These are phyloP conservation scores for Cordyceps javanica DNA, from an alignment of 2,329 filamentous ascomycete species.

Conservation along the genomic window DNA sequence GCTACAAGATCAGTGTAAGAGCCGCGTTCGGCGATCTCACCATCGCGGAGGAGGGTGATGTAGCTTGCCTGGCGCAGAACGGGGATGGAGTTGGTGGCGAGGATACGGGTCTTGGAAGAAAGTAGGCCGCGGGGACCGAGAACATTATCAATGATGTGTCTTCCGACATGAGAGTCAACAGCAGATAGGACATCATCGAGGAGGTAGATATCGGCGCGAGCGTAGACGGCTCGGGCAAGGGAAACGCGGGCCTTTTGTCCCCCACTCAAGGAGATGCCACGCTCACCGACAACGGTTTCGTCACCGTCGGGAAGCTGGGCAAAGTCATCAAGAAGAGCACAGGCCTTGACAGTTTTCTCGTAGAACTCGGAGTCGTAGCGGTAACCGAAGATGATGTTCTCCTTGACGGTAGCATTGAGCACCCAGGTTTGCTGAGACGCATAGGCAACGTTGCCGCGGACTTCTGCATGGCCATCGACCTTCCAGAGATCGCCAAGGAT, in stretches of 20 bases:
- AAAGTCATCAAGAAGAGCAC: conserved; percentile 87
- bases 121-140: conserved; percentile 80
- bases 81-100: conserved; percentile 92
- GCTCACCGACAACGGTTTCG: conserved; percentile 92
- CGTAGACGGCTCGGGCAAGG: conserved; percentile 89
- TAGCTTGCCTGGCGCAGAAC: conserved; percentile 86
- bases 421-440: conserved; percentile 93
- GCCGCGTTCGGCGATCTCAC: conserved; percentile 77
- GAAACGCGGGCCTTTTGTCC: conserved; percentile 94
- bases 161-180: conserved; percentile 95
- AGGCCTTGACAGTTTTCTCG: conserved; percentile 84
- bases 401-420: conserved; percentile 94
- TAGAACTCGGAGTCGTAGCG: conserved; percentile 92
- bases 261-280: conserved; percentile 91
- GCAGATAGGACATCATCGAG: conserved; percentile 92
- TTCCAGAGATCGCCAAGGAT: conserved; percentile 93
- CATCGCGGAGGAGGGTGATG: conserved; percentile 78
- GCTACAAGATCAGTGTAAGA: conserved; percentile 88
- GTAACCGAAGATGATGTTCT: conserved; percentile 96
- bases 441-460: conserved; percentile 81
- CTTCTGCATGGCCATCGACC: conserved; percentile 70
- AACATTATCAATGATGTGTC: conserved; percentile 91
- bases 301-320: conserved; percentile 89
- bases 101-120: conserved; percentile 77
- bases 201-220: conserved; percentile 91